Percentiles rank a stretch among this genome's conserved stretches.
These are phyloP conservation scores for Pythium utonaiense DNA, from an alignment of 352 stramenopile genomes.

Conservation along the genomic window DNA sequence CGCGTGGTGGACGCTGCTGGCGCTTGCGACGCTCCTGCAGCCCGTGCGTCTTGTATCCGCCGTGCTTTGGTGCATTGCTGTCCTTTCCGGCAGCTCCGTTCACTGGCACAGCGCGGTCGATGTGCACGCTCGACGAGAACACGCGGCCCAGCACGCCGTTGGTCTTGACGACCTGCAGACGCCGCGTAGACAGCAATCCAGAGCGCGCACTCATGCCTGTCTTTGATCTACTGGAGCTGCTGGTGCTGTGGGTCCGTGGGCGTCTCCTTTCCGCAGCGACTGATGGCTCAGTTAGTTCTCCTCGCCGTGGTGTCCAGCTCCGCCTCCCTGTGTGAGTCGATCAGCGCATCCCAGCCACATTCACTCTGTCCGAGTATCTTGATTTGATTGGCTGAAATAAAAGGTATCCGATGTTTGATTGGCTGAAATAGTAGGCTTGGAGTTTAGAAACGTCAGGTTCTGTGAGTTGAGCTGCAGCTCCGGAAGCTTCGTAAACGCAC, in stretches of 20 bases:
- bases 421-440: conserved; percentile 7
- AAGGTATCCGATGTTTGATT: conserved; percentile 4
- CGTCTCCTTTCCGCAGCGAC: no score
- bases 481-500: neutral
- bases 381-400: conserved; percentile 15
- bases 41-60: conserved; percentile 16
- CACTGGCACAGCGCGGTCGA: conserved; percentile 13
- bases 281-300: conserved; percentile 1
- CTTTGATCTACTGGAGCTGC: neutral
- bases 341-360: conserved; percentile 21
- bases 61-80: neutral
- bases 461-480: no score
- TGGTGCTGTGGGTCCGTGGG: neutral
- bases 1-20: conserved; percentile 23
- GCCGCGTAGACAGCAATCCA: conserved; percentile 8
- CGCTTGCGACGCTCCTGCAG: conserved; percentile 29
- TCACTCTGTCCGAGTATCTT: conserved; percentile 12
- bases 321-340: conserved; percentile 5
- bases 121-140: conserved; percentile 22
- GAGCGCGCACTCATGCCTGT: conserved; percentile 19
- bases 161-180: conserved; percentile 7
- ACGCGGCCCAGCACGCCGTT: conserved; percentile 4
- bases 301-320: neutral
- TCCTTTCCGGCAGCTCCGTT: conserved; percentile 16
- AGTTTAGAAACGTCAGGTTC: conserved; percentile 15